phyloP scores from a whole-genome alignment of 352 stramenopile species.

The Pythium utonaiense region DNA sequence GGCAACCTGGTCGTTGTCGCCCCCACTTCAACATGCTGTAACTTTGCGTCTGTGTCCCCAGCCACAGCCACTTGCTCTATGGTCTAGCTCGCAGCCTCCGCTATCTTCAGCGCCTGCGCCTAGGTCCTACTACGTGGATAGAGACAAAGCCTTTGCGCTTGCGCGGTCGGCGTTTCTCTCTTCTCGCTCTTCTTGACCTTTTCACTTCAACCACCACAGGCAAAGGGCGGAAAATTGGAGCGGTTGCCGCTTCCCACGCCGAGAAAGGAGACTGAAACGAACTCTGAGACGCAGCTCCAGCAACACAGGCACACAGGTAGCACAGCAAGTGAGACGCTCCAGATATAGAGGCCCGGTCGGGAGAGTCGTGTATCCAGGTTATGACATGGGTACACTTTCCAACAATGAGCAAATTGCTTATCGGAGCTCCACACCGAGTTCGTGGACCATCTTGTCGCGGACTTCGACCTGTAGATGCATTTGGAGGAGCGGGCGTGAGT shows the following conservation, averaged over 20 bases:
- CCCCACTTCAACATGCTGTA: slow-evolving; percentile 1
- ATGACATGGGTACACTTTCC: background rate
- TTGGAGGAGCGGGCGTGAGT: no score
- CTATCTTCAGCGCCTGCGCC: background rate
- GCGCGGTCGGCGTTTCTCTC: background rate
- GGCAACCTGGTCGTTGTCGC: background rate
- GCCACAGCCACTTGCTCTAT: background rate
- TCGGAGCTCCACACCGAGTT: slow-evolving; percentile 90
- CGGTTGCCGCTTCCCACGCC: background rate
- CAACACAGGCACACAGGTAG: background rate
- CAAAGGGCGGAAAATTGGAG: slow-evolving; percentile 4
- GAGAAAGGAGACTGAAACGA: slow-evolving; percentile 7
- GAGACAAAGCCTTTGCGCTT: background rate
- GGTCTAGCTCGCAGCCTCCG: background rate
- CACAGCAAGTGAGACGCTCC: background rate
- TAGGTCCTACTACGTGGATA: background rate
- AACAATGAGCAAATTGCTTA: no score
- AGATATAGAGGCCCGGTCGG: no score
- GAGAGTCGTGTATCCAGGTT: slow-evolving; percentile 13
- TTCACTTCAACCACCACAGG: background rate
- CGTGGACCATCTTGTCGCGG: slow-evolving; percentile 61
- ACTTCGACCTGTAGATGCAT: slow-evolving; percentile 47
- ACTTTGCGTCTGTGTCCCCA: background rate
- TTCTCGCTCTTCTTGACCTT: background rate
- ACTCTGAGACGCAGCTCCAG: slow-evolving; percentile 9